Evolutionary conservation across 495 filamentous ascomycete genomes (phyloP).

Genomic region (Clohesyomyces aquaticus): DNA sequence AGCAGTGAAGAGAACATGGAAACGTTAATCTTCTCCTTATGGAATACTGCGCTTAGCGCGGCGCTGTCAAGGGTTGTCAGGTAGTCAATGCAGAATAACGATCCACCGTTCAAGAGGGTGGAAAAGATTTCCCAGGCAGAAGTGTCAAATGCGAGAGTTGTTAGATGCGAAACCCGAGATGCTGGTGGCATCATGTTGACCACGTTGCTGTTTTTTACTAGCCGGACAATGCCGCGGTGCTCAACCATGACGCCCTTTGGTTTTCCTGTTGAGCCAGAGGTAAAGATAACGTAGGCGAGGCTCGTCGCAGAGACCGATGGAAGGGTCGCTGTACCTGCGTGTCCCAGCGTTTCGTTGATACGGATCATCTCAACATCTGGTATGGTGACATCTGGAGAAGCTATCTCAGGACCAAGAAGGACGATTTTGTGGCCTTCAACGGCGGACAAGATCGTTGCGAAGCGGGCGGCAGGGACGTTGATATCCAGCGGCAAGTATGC

Average conservation of each 20-base stretch:
- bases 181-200: not conserved
- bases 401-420: not conserved
- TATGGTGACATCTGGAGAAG: not conserved
- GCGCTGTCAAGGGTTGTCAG: conserved; percentile 5
- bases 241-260: conserved; percentile 40
- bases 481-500: not conserved
- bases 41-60: not conserved
- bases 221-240: not conserved
- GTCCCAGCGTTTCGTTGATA: not conserved
- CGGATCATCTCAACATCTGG: not conserved
- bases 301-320: not conserved
- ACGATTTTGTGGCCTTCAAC: not conserved
- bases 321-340: not conserved
- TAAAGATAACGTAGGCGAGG: conserved; percentile 38
- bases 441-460: not conserved
- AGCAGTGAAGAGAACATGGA: not conserved
- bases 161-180: conserved; percentile 1
- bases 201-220: not conserved
- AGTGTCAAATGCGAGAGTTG: conserved; percentile 19
- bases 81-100: conserved; percentile 10
- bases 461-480: not conserved
- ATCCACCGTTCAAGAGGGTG: conserved; percentile 14
- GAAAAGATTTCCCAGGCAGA: conserved; percentile 12
- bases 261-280: conserved; percentile 26
- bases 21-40: not conserved